Evolutionary conservation across 345 rosid genomes (phyloP), one percentile per base, ranked within the genome.

Genomic region (Populus pruinosa): DNA sequence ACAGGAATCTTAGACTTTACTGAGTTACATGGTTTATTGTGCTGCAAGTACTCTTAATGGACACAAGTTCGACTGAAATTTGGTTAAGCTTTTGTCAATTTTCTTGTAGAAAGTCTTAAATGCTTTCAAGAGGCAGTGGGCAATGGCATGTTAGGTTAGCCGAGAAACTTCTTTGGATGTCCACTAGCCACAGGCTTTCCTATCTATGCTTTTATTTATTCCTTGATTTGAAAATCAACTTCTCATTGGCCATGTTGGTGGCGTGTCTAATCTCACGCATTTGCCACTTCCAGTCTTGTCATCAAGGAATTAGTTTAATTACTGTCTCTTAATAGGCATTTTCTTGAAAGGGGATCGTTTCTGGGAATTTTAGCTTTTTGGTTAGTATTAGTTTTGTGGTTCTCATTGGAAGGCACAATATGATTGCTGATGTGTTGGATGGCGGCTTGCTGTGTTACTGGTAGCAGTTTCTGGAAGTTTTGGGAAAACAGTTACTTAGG

Each of bases 11-110:
- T 47, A 41, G 75, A 53, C 59, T 53, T 53, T 53, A 20, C 59
- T 5, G 39, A 43, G 39, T 62, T 29, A 43, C 5, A 33, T 72
- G 61, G 25, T 76, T 67, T 27, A 17, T 76, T 33, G 16, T 63
- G 33, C 63, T 11, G 35, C 74, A 56, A 72, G 75, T 76, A 44
- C 67, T 59, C 55, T 67, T 47, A 27, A 39, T 36, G 77, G 67
- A 68, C 70, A 70, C 73, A 59, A 41, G 72, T 62, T 69, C 43
- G 5, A 23, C 61, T n/a, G 25, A 70, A n/a, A 31, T 67, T 7
- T 13, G 73, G 44, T 61, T 77, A 41, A 35, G 47, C n/a, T 50
- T 68, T 49, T 66, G 23, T 47, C 63, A 53, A 66, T 74, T 78
- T 73, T 63, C 25, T 44, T 68, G 21, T 23, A 56, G 14, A 62